Percentiles rank a stretch among this genome's conserved stretches.
Evolutionary conservation across 2,329 filamentous ascomycete species (phyloP).

Genomic region (Stachybotrys chartarum): DNA sequence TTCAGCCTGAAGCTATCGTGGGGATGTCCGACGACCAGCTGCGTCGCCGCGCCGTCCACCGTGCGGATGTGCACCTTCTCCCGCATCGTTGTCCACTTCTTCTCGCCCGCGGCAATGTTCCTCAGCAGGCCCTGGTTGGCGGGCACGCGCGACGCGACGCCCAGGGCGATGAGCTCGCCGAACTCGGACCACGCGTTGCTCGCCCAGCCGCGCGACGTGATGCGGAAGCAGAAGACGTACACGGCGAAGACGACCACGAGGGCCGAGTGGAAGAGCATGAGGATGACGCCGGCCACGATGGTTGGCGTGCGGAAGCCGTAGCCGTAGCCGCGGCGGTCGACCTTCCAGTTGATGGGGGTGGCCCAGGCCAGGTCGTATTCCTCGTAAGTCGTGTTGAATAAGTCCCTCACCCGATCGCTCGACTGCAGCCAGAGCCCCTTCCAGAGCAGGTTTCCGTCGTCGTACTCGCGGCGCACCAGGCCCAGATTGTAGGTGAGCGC

Average conservation of each 20-base stretch:
- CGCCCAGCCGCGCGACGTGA: not conserved
- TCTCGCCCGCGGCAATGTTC: not conserved
- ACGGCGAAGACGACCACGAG: not conserved
- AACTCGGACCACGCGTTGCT: not conserved
- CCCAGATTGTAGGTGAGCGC: not conserved
- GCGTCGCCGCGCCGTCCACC: not conserved
- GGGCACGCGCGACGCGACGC: not conserved
- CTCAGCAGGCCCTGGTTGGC: not conserved
- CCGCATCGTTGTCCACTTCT: not conserved
- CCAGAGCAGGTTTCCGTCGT: not conserved
- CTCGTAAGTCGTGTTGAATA: not conserved
- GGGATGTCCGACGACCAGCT: not conserved
- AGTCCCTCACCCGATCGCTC: not conserved
- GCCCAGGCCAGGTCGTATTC: not conserved
- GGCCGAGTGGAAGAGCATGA: not conserved
- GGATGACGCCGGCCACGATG: not conserved
- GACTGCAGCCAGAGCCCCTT: not conserved
- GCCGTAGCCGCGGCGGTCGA: conserved; percentile 1
- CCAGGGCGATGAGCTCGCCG: not conserved
- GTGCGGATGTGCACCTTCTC: not conserved
- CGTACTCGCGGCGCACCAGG: not conserved
- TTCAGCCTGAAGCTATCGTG: not conserved
- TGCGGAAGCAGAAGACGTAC: not conserved
- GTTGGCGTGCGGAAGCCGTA: not conserved
- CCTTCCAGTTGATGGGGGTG: not conserved